Base-by-base conservation (phyloP, 2,329 filamentous ascomycete genomes). In the Beauveria scarabaeidicola region DNA sequence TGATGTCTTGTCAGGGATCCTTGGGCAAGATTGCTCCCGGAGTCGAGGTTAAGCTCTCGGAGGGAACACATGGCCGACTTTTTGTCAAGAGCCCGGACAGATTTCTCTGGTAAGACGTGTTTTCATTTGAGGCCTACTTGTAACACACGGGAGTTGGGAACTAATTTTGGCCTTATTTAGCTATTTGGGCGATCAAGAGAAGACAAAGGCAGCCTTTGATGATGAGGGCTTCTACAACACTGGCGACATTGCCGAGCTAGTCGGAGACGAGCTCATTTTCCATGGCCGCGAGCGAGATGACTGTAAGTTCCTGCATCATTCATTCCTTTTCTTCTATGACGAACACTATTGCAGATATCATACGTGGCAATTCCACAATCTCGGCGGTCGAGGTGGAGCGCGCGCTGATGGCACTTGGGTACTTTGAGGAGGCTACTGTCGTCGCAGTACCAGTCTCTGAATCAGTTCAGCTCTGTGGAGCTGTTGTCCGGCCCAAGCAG, bases 381-480 rank as follows among this genome's bases (percentile, higher is more conserved):
- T 59, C 64, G 1, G 62, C 48, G 3, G 27, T 64, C 9, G 41
- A 44, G 2, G 65, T 68, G 10, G 65, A 68, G 27, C 54, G 54
- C 9, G 60, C 57, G 10, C 46, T 68, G 19, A 61, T 44, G 3
- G 40, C 43, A 41, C 62, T 68, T 0, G 60, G 64, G 2, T 67
- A 66, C 48, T 59, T 68, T 27, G 41, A 63, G 8, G 65, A 66
- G 27, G 65, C 63, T 3, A 61, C 47, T 11, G 61, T 67, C 25
- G 46, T 67, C 25, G 64, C 53, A 6, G 61, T 68, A 1, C 66
- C 66, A 1, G 62, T 66, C 21, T 52, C 64, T 41, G 62, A 66
- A 23, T 54, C 59, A 1, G 63, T 59, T 23, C 54, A 65, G 19
- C 55, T 66, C 25, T 67, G 65, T 38, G 66, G 57, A 3, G 64